Evolutionary conservation across 1,284 basidiomycete genomes (phyloP).

Genomic region (Boletus smithii): DNA sequence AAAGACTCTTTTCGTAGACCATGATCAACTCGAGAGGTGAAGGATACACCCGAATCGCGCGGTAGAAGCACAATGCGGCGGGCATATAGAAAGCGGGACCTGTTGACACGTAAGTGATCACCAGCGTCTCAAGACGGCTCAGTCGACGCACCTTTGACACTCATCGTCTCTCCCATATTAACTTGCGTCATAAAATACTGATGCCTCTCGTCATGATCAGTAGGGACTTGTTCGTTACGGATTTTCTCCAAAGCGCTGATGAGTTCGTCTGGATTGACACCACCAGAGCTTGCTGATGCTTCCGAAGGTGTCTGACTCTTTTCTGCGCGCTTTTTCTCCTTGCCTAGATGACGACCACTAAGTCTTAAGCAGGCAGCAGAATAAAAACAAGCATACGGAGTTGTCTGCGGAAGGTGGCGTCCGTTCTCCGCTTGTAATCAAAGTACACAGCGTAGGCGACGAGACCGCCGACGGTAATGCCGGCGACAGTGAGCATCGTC

Average conservation of each 20-base stretch:
- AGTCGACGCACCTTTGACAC: slow-evolving; percentile 60
- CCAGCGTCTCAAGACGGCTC: not conserved
- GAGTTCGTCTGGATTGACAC: slow-evolving; percentile 51
- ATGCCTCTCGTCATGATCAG: slow-evolving; percentile 74
- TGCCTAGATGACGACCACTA: slow-evolving; percentile 50
- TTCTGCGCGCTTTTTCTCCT: slow-evolving; percentile 86
- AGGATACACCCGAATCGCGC: slow-evolving; percentile 92
- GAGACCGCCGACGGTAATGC: slow-evolving; percentile 62
- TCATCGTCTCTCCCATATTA: slow-evolving; percentile 82
- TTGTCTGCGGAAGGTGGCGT: slow-evolving; percentile 83
- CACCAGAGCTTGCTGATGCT: slow-evolving; percentile 34
- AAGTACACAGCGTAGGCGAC: slow-evolving; percentile 88
- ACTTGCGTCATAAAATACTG: slow-evolving; percentile 90
- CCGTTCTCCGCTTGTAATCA: slow-evolving; percentile 91
- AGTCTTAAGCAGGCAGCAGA: slow-evolving; percentile 2
- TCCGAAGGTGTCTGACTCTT: slow-evolving; percentile 72
- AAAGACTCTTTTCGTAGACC: slow-evolving; percentile 92
- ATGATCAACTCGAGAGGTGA: slow-evolving; percentile 87
- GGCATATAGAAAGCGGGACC: slow-evolving; percentile 75
- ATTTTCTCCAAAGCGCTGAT: slow-evolving; percentile 60
- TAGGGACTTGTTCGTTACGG: slow-evolving; percentile 62
- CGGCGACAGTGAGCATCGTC: slow-evolving; percentile 58
- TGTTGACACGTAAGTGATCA: slow-evolving; percentile 32
- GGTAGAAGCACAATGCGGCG: slow-evolving; percentile 89
- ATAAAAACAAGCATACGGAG: slow-evolving; percentile 63